Conservation (phyloP, 176 grass and related monocot species). For the Hyparrhenia diplandra region DNA sequence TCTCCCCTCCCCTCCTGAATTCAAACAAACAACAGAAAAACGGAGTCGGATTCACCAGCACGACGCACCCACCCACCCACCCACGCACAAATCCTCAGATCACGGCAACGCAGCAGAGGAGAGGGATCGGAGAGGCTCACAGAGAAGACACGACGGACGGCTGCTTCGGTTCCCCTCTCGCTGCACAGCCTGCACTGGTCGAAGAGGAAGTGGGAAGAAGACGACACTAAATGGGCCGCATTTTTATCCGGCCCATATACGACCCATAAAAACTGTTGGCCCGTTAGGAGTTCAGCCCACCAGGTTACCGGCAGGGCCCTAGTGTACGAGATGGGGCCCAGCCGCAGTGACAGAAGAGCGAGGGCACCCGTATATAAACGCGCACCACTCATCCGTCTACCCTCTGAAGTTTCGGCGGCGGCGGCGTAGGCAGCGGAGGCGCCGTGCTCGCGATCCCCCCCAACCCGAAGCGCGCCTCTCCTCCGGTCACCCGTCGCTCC, state of each 20-base stretch:
- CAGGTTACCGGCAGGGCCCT: not conserved
- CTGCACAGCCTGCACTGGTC: too few relatives aligned
- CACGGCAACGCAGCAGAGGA: not conserved
- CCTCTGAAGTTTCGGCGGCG: constrained; percentile 21
- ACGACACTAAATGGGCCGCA: not conserved
- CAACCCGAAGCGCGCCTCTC: not conserved
- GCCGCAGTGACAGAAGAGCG: not conserved
- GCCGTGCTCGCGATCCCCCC: constrained; percentile 6
- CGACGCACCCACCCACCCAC: not conserved
- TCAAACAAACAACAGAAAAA: constrained; percentile 7
- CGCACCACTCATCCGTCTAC: not conserved
- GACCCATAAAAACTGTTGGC: not conserved
- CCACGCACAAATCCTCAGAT: not conserved
- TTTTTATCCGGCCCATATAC: not conserved
- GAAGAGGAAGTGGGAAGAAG: not conserved
- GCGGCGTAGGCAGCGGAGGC: not conserved
- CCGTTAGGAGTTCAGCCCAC: not conserved
- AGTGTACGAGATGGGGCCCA: accelerated
- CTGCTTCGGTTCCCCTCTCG: not conserved
- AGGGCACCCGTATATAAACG: constrained; percentile 32
- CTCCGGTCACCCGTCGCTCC: constrained; percentile 8
- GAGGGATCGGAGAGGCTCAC: not conserved
- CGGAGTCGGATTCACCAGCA: constrained; percentile 16
- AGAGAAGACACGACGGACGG: too few relatives aligned
- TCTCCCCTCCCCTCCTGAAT: not conserved